Base-by-base conservation (phyloP, 495 filamentous ascomycete species). In the Penicillium herquei region DNA sequence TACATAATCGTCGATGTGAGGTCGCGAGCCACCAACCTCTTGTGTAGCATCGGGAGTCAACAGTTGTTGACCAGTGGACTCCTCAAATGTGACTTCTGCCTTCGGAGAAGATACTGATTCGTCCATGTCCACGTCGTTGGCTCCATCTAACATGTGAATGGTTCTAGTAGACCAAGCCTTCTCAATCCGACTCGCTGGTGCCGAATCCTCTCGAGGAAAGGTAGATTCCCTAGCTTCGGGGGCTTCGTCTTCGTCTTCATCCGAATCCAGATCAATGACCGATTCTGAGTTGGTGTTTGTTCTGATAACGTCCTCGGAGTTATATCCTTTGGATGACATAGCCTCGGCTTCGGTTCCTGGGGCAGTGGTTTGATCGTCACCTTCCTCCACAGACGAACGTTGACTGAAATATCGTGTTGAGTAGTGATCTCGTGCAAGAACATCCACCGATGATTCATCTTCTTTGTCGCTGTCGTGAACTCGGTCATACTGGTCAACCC, bases 1-100 rank as follows among this genome's bases (percentile, higher is more conserved):
- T 16, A 31, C 10, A 31, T 10, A 37, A 61, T 44, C 16, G 8
- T 37, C 34, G 34, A 9, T 37, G 2, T 37, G 34, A 33, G 18
- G 13, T 6, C 30, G 26, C 3, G 5, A 32, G 9, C 26, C 43
- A 16, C 11, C 8, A 31, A 18, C 30, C 45, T 63, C 54, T 31
- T 71, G 65, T 3, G 68, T 68, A 50, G 57, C 52, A 16, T 63
- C 62, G 32, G 64, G 60, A 11, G 61, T 70, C 3, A 54, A 39
- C 18, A 66, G 49, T 43, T 63, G 66, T 21, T 59, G 57, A 26
- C 53, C 50, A 42, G 51, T 9, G 3, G 39, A 42, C 14, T 44
- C 9, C 12, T 17, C 30, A 3, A 37, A 30, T 12, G 18, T 26
- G 10, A 5, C 16, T 52, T 49, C 33, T 12, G 13, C 13, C 7